Evolutionary conservation across 768 basidiomycete species (phyloP), one percentile per base, ranked within the genome.

Genomic region (Lactarius psammicola): DNA sequence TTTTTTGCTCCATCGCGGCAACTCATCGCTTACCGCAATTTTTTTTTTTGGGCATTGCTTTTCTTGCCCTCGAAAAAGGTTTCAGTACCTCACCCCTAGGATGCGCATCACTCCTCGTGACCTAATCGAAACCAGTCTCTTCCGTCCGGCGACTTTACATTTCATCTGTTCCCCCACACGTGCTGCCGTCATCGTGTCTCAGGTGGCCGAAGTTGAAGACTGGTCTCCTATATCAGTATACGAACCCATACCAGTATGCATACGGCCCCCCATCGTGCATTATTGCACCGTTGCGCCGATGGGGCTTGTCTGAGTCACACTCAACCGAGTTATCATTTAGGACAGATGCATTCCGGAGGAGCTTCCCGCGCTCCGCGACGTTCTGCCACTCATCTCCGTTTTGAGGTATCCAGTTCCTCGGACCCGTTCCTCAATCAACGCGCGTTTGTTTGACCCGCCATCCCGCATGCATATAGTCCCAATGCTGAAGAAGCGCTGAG

Each of bases 111-210:
- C 83, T 15, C 93, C 93, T 26, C 78, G 76, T 60, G 92, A 96
- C 75, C 77, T 94, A 56, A 72, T 72, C 3, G 78, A 74, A 9
- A 87, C 87, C 5, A 79, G 73, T 60, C 77, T 93, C 8, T 81
- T 74, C 4, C 72, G 76, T 40, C 78, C 92, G 17, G 71, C 75
- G 20, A 80, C 80, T 23, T 71, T 96, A 51, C 94, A 97, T 75
- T 94, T 94, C 71, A 87, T 94, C 26, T 95, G 93, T 73, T 92
- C 92, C 4, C 93, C 94, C 0, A 73, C 78, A 1, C 83, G 94
- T 51, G 91, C 92, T 4, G 74, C 78, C 17, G 77, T 78, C 5
- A 88, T 95, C 64, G 78, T 91, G 67, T 80, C 82, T 40, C 88
- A 95, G 74, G 80, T 89, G 15, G 72, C 78, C 4, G 73, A 79